Base-by-base conservation (phyloP, 257 asterid genomes). In the Jacaranda mimosifolia region DNA sequence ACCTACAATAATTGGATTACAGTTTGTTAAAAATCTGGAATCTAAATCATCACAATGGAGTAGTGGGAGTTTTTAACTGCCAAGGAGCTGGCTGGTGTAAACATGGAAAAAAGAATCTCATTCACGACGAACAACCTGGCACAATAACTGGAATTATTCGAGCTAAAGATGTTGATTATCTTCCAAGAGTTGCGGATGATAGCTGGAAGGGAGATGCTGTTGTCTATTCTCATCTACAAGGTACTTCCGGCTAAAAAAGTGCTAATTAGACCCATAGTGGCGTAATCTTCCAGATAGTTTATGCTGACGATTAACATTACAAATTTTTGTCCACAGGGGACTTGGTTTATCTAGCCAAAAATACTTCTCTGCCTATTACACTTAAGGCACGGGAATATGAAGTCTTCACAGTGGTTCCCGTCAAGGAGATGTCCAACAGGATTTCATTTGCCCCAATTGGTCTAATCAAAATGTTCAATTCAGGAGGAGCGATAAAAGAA, bases 11-110 rank as follows among this genome's bases (percentile, higher is more conserved):
- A 62, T 68, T 42, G 39, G 15, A 21, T 46, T 75, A 58, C 91
- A 94, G 97, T 80, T 81, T 94, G 85, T 73, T 94, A 21, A 94
- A 94, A 81, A 94, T 94, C 60, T 94, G 97, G 97, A 92, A 92
- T 74, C 86, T 94, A 0, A 92, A 92, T 45, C 92, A 90, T 63
- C 85, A 84, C 85, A 94, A 77, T 5, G 96, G 97, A 57, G 94
- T 94, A 11, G 46, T 91, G 4, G 98, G 97, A 21, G 89, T 82
- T 40, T 91, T 90, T 80, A 92, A 90, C 85, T 90, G 96, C 88
- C 97, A 92, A 85, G 96, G 97, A 59, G 96, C 97, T 21, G 93
- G 95, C 58, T 91, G 97, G 97, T 91, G 97, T 38, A 89, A 73
- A 77, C 78, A 46, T 26, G 93, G 84, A 3, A 92, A 87, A 89